Conservation (phyloP, 2,329 filamentous ascomycete species). For the Ceratocystis lukuohia region DNA sequence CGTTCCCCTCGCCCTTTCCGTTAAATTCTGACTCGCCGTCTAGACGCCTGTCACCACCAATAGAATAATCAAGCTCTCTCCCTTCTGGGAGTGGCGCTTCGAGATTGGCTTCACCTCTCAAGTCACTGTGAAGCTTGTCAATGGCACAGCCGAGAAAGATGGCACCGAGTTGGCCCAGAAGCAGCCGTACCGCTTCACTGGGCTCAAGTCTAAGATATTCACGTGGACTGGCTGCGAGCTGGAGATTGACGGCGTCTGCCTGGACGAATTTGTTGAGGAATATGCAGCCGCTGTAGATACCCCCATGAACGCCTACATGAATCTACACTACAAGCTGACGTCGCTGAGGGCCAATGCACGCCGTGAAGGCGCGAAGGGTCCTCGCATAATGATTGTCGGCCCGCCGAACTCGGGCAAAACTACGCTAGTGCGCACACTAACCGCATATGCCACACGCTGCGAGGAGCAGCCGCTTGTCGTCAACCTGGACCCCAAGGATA, state of each 20-base stretch:
- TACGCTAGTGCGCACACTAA: slow-evolving; percentile 60
- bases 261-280: slow-evolving; percentile 44
- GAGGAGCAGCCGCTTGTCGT: slow-evolving; percentile 67
- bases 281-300: slow-evolving; percentile 61
- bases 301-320: slow-evolving; percentile 65
- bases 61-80: slow-evolving; percentile 40
- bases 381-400: slow-evolving; percentile 74
- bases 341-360: slow-evolving; percentile 51
- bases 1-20: background rate
- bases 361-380: slow-evolving; percentile 41
- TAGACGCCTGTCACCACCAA: slow-evolving; percentile 25
- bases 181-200: slow-evolving; percentile 66
- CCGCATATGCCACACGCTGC: slow-evolving; percentile 63
- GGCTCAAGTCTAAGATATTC: slow-evolving; percentile 74
- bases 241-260: slow-evolving; percentile 54
- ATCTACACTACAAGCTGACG: slow-evolving; percentile 78
- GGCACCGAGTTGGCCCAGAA: slow-evolving; percentile 81
- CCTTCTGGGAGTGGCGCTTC: slow-evolving; percentile 67
- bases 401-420: slow-evolving; percentile 72
- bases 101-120: slow-evolving; percentile 43
- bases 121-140: slow-evolving; percentile 48
- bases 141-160: slow-evolving; percentile 82
- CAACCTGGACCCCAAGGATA: slow-evolving; percentile 73
- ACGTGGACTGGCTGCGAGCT: slow-evolving; percentile 85
- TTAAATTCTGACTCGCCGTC: too few relatives aligned